phyloP scores from a whole-genome alignment of 495 filamentous ascomycete species.

The Aspergillus sclerotiicarbonarius region DNA sequence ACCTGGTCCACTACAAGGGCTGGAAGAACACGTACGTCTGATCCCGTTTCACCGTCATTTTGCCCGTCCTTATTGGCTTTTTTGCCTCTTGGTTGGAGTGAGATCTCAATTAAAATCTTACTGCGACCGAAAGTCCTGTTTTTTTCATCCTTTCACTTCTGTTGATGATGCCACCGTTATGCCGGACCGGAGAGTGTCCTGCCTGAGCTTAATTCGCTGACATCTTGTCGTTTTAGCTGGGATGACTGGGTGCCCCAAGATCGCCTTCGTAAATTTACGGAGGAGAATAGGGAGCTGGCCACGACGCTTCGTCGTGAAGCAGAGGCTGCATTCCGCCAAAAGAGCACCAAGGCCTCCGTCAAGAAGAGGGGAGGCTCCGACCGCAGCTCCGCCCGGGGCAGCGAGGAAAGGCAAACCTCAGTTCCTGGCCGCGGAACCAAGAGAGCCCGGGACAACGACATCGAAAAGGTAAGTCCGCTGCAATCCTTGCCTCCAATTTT shows the following conservation, averaged over 20 bases:
- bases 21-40: constrained; percentile 91
- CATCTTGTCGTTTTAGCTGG: constrained; percentile 57
- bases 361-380: constrained; percentile 72
- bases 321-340: constrained; percentile 38
- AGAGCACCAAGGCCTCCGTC: constrained; percentile 40
- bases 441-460: constrained; percentile 73
- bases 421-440: constrained; percentile 66
- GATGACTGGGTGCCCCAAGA: constrained; percentile 98
- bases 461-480: constrained; percentile 70
- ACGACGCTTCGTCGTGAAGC: constrained; percentile 44
- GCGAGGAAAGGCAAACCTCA: constrained; percentile 77
- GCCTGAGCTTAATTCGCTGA: constrained; percentile 16
- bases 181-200: not conserved
- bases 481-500: constrained; percentile 1
- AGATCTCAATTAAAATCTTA: not conserved
- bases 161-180: not conserved
- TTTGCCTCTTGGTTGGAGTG: not conserved
- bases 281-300: constrained; percentile 88
- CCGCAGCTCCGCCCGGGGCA: constrained; percentile 74
- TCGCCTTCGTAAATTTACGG: constrained; percentile 87
- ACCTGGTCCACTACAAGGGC: constrained; percentile 96
- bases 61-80: not conserved
- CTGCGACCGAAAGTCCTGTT: not conserved
- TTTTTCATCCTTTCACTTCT: not conserved
- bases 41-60: constrained; percentile 1